Conservation (phyloP, 2,329 filamentous ascomycete genomes). For the Arthroderma uncinatum region DNA sequence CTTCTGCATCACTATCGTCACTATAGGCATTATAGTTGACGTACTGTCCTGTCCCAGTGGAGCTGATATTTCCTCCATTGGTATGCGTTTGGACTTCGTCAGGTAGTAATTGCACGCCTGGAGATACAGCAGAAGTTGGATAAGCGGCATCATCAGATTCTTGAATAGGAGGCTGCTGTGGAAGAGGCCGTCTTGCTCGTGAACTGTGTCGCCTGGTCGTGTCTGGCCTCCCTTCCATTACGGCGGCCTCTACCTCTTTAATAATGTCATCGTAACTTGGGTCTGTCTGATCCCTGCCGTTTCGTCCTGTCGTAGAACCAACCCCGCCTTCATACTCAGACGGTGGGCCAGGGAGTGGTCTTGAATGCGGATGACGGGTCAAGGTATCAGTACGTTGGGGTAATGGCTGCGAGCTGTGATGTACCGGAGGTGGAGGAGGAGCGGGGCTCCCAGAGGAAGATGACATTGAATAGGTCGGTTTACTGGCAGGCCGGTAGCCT, state of each 20-base stretch:
- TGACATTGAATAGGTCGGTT: slow-evolving; percentile 19
- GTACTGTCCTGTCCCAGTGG: slow-evolving; percentile 35
- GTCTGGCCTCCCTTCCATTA: slow-evolving; percentile 29
- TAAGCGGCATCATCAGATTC: slow-evolving; percentile 14
- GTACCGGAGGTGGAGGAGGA: slow-evolving; percentile 38
- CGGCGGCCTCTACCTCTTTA: slow-evolving; percentile 45
- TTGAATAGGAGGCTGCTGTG: slow-evolving; percentile 14
- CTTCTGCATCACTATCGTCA: slow-evolving; percentile 81
- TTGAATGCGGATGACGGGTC: slow-evolving; percentile 45
- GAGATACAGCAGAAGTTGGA: slow-evolving; percentile 21
- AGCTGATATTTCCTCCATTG: slow-evolving; percentile 40
- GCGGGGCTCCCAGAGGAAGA: slow-evolving; percentile 30
- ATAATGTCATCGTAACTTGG: slow-evolving; percentile 47
- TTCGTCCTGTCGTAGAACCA: slow-evolving; percentile 18
- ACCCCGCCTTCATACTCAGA: slow-evolving; percentile 32
- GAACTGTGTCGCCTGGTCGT: slow-evolving; percentile 21
- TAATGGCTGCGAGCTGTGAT: slow-evolving; percentile 40
- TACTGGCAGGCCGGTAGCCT: slow-evolving; percentile 12
- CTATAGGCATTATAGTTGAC: slow-evolving; percentile 41
- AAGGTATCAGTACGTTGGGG: slow-evolving; percentile 43
- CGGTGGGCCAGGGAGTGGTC: slow-evolving; percentile 50
- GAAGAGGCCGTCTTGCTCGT: slow-evolving; percentile 19
- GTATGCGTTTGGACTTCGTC: slow-evolving; percentile 37
- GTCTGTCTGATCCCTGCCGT: slow-evolving; percentile 27
- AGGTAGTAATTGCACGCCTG: slow-evolving; percentile 26